Evolutionary conservation across 2,329 filamentous ascomycete species (phyloP).

Genomic region (Colletotrichum chlorophyti): DNA sequence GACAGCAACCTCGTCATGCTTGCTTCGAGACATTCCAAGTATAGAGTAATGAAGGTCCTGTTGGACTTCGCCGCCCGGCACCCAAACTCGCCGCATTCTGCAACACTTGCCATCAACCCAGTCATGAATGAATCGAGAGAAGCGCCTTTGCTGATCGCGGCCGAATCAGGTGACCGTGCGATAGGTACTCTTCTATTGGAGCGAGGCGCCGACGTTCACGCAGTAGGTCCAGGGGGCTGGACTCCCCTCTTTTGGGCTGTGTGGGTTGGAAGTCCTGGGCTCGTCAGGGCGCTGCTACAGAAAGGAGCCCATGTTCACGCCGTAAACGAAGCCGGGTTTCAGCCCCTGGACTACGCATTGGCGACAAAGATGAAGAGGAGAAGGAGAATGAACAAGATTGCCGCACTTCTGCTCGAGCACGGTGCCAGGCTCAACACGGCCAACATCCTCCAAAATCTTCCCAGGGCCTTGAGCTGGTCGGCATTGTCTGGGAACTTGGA

Average conservation of each 20-base stretch:
- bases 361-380: not conserved
- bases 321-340: not conserved
- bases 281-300: not conserved
- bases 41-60: not conserved
- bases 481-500: not conserved
- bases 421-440: not conserved
- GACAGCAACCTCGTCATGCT: not conserved
- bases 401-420: not conserved
- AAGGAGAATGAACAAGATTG: not conserved
- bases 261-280: not conserved
- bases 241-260: not conserved
- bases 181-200: not conserved
- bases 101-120: too few species aligned
- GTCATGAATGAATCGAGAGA: not conserved
- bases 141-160: not conserved
- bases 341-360: not conserved
- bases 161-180: not conserved
- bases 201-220: not conserved
- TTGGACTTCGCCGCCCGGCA: not conserved
- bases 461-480: not conserved
- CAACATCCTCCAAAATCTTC: not conserved
- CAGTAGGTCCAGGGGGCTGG: not conserved
- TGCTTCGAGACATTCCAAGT: not conserved
- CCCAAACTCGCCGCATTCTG: not conserved
- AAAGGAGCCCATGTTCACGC: not conserved